Conservation (phyloP, 345 rosid genomes). For the Dipteronia sinensis region DNA sequence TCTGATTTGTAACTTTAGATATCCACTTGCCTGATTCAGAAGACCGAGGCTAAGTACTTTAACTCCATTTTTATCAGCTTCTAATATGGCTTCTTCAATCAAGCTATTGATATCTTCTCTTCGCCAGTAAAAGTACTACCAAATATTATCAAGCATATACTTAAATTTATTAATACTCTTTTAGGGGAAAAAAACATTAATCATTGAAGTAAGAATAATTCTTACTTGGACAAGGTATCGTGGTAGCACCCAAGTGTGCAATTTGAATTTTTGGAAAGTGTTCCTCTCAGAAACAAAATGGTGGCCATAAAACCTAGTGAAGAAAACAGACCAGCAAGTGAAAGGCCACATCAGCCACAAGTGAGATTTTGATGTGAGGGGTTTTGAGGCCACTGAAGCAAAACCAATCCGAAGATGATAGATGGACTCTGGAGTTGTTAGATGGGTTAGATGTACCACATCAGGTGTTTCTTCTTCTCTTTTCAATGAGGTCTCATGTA, state of each 20-base stretch:
- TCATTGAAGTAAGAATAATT: not conserved
- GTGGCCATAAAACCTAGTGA: constrained; percentile 26
- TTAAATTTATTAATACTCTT: not conserved
- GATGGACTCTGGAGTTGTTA: constrained; percentile 45
- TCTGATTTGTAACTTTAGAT: not conserved
- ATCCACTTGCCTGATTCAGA: constrained; percentile 44
- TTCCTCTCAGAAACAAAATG: constrained; percentile 35
- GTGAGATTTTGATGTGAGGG: constrained; percentile 26
- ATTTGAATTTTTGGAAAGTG: constrained; percentile 33
- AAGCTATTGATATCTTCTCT: constrained; percentile 28
- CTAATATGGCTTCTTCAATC: constrained; percentile 45
- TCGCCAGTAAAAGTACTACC: constrained; percentile 30
- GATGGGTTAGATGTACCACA: constrained; percentile 45
- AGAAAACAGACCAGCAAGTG: constrained; percentile 21
- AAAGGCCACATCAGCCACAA: constrained; percentile 43
- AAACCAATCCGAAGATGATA: constrained; percentile 47
- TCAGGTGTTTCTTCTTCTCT: constrained; percentile 32
- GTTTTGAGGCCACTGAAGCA: constrained; percentile 45
- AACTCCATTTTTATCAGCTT: constrained; percentile 40
- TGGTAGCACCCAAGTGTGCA: constrained; percentile 53
- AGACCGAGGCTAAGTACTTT: constrained; percentile 48
- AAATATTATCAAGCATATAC: not conserved
- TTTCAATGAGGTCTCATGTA: constrained; percentile 29
- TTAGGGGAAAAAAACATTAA: not conserved
- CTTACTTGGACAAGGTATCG: constrained; percentile 41